A percentile compares a stretch with the other conserved stretches of the same genome.
Evolutionary conservation across 768 basidiomycete genomes (phyloP).

Genomic region (Inosperma sp.): DNA sequence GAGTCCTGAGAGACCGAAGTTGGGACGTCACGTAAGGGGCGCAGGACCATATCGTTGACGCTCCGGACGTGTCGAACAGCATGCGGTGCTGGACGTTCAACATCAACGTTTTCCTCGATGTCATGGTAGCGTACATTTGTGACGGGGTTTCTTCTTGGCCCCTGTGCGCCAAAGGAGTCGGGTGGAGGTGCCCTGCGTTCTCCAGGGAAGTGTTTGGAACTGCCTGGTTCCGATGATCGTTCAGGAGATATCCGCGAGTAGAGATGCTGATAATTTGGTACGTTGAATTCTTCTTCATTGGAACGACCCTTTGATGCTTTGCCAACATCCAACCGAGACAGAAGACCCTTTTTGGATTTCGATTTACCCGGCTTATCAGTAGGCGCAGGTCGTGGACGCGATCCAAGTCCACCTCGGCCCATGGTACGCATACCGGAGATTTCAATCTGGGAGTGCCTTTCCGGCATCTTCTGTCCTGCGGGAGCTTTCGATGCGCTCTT

Average conservation of each 20-base stretch:
- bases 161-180: neutral
- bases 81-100: too few relatives aligned
- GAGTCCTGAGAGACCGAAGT: too few relatives aligned
- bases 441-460: neutral
- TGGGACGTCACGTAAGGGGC: too few relatives aligned
- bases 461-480: neutral
- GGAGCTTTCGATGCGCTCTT: neutral
- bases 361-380: neutral
- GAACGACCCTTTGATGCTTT: neutral
- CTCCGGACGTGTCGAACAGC: too few relatives aligned
- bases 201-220: neutral
- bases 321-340: neutral
- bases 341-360: neutral
- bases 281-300: too few relatives aligned
- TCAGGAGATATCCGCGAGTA: neutral
- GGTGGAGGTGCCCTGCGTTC: neutral
- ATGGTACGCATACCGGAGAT: neutral
- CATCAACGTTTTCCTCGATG: too few relatives aligned
- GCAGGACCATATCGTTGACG: too few relatives aligned
- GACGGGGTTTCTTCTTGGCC: too few relatives aligned
- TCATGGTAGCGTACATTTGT: too few relatives aligned
- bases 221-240: neutral
- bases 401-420: conserved; percentile 4
- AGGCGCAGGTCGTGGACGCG: neutral
- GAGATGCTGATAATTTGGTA: neutral